These are phyloP conservation scores for Mortierella sp. DNA, from an alignment of 371 early-diverging fungal genomes.

Conservation along the genomic window DNA sequence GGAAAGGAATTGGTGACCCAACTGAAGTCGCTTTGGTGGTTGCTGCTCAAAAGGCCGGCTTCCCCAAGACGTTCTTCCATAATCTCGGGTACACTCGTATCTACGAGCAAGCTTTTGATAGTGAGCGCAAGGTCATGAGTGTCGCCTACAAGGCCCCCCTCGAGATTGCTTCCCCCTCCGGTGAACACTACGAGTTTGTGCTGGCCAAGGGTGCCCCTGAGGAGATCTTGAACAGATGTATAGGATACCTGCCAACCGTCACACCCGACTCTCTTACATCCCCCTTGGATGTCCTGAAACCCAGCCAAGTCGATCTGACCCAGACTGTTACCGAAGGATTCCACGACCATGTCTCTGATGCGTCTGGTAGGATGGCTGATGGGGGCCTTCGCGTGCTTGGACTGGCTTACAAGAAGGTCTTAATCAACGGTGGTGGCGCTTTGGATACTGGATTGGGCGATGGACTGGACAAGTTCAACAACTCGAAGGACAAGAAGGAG, in stretches of 20 bases:
- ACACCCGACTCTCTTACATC: constrained; percentile 8
- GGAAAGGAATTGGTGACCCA: constrained; percentile 68
- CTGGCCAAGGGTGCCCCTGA: constrained; percentile 95
- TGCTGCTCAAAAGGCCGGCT: constrained; percentile 79
- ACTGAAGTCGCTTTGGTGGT: constrained; percentile 81
- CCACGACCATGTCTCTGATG: constrained; percentile 76
- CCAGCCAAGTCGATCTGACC: constrained; percentile 33
- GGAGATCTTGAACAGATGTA: constrained; percentile 80
- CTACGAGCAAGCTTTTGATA: constrained; percentile 78
- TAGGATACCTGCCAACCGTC: constrained; percentile 64
- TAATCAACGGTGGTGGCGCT: constrained; percentile 55
- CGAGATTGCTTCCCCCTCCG: neutral
- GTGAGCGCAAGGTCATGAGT: constrained; percentile 94
- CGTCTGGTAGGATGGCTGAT: constrained; percentile 84
- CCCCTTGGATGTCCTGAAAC: constrained; percentile 34
- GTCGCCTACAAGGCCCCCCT: constrained; percentile 66
- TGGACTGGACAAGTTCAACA: constrained; percentile 61
- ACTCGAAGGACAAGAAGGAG: constrained; percentile 55
- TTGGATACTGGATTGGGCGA: constrained; percentile 54
- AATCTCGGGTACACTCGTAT: constrained; percentile 54
- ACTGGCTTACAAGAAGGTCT: constrained; percentile 70
- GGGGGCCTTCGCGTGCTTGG: constrained; percentile 86
- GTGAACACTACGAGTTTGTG: constrained; percentile 61
- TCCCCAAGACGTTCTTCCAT: constrained; percentile 72
- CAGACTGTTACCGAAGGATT: constrained; percentile 73